phyloP scores from a whole-genome alignment of 176 grass and related monocot genomes.

The Triticum urartu region DNA sequence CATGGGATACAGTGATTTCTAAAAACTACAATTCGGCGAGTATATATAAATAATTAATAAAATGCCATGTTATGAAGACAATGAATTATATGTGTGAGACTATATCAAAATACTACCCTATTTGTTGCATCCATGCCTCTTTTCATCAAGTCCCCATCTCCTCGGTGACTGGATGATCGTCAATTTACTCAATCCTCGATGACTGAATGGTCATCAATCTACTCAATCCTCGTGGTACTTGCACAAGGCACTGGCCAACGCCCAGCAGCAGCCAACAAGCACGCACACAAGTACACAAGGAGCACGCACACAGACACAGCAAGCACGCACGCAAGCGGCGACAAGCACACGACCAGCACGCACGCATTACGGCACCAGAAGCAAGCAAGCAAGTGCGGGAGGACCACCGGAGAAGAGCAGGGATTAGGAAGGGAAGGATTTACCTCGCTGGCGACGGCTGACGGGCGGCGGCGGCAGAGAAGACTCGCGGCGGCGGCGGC shows the following conservation, averaged over 20 bases:
- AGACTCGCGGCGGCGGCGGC: too few species aligned
- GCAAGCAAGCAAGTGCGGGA: background rate
- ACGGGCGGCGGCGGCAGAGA: too few species aligned
- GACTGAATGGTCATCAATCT: background rate
- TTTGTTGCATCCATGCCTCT: background rate
- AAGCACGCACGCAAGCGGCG: too few species aligned
- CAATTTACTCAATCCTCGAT: background rate
- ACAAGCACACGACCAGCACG: background rate
- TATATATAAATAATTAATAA: background rate
- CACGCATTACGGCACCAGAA: background rate
- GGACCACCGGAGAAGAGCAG: background rate
- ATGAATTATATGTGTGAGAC: background rate
- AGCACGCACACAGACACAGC: too few species aligned
- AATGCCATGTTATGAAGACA: background rate
- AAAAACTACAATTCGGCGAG: too few species aligned
- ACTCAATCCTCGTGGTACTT: background rate
- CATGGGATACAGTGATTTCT: background rate
- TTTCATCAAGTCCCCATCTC: background rate
- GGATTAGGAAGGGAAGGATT: background rate
- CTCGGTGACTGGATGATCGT: background rate
- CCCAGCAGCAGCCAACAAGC: background rate
- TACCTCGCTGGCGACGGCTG: too few species aligned
- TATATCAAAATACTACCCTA: background rate
- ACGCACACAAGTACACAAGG: too few species aligned
- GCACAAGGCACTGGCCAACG: background rate